phyloP scores from a whole-genome alignment of 148 eudicot genomes.

The Agrostemma githago region DNA sequence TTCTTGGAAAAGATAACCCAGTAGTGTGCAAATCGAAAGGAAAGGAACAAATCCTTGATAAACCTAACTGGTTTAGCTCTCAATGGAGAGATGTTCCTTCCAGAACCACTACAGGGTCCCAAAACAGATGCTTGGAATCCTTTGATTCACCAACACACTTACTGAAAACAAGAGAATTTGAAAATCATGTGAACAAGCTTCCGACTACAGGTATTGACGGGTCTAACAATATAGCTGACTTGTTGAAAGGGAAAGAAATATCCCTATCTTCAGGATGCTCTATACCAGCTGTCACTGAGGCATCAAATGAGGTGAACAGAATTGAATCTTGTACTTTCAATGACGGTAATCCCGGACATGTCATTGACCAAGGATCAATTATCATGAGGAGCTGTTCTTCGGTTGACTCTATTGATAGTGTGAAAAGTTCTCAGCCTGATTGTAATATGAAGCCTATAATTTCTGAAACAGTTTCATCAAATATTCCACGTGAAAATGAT shows the following conservation, averaged over 20 bases:
- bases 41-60: constrained; percentile 19
- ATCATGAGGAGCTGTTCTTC: constrained; percentile 46
- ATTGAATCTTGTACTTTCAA: constrained; percentile 36
- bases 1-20: constrained; percentile 20
- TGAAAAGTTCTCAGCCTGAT: constrained; percentile 29
- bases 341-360: constrained; percentile 24
- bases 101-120: constrained; percentile 23
- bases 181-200: constrained; percentile 19
- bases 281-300: constrained; percentile 46
- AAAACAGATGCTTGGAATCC: constrained; percentile 25
- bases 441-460: constrained; percentile 24
- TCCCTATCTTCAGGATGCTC: constrained; percentile 62
- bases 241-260: constrained; percentile 37
- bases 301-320: constrained; percentile 40
- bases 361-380: constrained; percentile 52
- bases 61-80: constrained; percentile 31
- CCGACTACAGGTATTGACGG: constrained; percentile 23
- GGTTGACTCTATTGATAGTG: constrained; percentile 43
- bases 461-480: constrained; percentile 24
- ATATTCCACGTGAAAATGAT: constrained; percentile 26
- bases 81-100: constrained; percentile 57
- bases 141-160: constrained; percentile 19
- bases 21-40: constrained; percentile 22
- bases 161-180: constrained; percentile 22
- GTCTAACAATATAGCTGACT: constrained; percentile 28